phyloP scores from a whole-genome alignment of 768 basidiomycete genomes.

The Auricularia auricula-judae region DNA sequence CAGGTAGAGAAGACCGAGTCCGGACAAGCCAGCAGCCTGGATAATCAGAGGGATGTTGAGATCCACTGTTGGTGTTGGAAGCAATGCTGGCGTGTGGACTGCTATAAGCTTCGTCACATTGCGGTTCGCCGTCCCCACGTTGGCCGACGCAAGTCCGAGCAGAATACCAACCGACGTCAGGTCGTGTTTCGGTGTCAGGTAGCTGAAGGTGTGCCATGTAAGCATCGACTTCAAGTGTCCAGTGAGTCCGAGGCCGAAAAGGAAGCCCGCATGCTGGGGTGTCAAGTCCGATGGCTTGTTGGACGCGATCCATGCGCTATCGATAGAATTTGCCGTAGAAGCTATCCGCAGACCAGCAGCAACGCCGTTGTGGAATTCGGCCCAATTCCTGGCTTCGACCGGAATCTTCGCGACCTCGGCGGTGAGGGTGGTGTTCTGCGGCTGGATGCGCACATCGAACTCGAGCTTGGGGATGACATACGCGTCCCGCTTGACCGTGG shows the following conservation, averaged over 20 bases:
- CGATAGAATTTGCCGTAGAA: conserved; percentile 60
- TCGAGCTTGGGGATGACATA: conserved; percentile 74
- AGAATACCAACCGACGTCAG: conserved; percentile 88
- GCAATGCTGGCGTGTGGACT: conserved; percentile 85
- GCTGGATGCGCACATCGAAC: conserved; percentile 62
- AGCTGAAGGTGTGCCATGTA: conserved; percentile 92
- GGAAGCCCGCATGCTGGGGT: conserved; percentile 92
- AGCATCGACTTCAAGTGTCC: conserved; percentile 85
- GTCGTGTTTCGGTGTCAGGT: conserved; percentile 93
- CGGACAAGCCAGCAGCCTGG: conserved; percentile 79
- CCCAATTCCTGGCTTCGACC: conserved; percentile 71
- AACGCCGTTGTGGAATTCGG: conserved; percentile 97
- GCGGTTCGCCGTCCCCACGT: conserved; percentile 72
- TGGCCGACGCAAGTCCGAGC: conserved; percentile 86
- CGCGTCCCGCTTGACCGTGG: conserved; percentile 63
- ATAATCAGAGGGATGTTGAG: conserved; percentile 85
- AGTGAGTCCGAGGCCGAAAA: conserved; percentile 83
- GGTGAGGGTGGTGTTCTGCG: conserved; percentile 50
- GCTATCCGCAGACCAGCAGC: conserved; percentile 82
- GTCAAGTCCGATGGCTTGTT: conserved; percentile 87
- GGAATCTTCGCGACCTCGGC: conserved; percentile 67
- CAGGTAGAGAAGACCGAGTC: conserved; percentile 82
- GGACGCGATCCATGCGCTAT: conserved; percentile 93
- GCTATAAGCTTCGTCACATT: conserved; percentile 87
- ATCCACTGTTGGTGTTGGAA: conserved; percentile 78